Percentiles rank a stretch among this genome's conserved stretches.
phyloP scores from a whole-genome alignment of 148 eudicot species.

The Nepenthes gracilis region DNA sequence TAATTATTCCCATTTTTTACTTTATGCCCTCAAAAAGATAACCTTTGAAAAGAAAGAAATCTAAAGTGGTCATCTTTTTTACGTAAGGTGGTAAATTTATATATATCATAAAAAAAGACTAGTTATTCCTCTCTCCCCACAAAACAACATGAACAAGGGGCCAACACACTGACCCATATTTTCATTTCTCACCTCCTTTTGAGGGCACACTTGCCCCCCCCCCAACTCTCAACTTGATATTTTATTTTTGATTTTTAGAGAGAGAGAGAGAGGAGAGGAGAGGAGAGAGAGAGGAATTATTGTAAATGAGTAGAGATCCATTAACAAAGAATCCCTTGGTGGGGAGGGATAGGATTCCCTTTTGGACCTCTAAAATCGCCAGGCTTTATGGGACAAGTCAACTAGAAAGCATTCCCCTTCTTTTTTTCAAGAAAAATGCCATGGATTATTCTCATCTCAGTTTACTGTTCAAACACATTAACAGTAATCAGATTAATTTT shows the following conservation, averaged over 20 bases:
- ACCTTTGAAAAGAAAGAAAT: constrained; percentile 36
- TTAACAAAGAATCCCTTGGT: constrained; percentile 7
- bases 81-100: constrained; percentile 15
- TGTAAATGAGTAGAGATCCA: constrained; percentile 7
- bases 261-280: too few species aligned
- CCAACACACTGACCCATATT: constrained; percentile 15
- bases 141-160: constrained; percentile 39
- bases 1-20: neutral
- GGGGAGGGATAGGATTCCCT: constrained; percentile 39
- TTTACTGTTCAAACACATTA: too few species aligned
- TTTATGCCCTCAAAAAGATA: constrained; percentile 15
- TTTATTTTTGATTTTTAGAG: too few species aligned
- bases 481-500: too few species aligned
- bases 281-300: constrained; percentile 2
- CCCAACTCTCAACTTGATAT: too few species aligned
- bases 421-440: neutral
- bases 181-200: constrained; percentile 16
- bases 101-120: too few species aligned
- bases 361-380: constrained; percentile 19
- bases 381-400: constrained; percentile 25
- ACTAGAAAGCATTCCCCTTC: constrained; percentile 17
- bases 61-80: constrained; percentile 10
- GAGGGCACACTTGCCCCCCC: constrained; percentile 10
- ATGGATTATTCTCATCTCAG: too few species aligned
- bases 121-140: constrained; percentile 35